Percentiles rank a stretch among this genome's conserved stretches.
These are phyloP conservation scores for Fusarium chaquense DNA, from an alignment of 2,329 filamentous ascomycete genomes.

Conservation along the genomic window DNA sequence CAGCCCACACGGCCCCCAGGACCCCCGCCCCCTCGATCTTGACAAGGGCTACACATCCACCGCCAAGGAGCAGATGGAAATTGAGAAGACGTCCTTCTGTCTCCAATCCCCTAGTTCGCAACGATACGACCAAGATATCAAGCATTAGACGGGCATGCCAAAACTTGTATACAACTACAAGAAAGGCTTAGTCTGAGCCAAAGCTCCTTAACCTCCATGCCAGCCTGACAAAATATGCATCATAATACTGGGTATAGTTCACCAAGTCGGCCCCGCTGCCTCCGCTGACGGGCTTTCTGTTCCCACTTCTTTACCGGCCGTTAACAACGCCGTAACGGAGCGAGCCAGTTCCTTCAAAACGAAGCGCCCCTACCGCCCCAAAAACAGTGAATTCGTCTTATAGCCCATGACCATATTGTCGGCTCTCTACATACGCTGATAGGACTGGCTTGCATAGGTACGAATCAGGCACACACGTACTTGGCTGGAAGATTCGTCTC, in stretches of 20 bases:
- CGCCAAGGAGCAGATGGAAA: slow-evolving; percentile 30
- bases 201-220: neutral
- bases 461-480: slow-evolving; percentile 12
- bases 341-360: slow-evolving; percentile 23
- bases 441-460: slow-evolving; percentile 29
- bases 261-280: slow-evolving; percentile 41
- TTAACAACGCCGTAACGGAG: slow-evolving; percentile 26
- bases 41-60: slow-evolving; percentile 38
- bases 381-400: slow-evolving; percentile 21
- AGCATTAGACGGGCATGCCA: slow-evolving; percentile 6
- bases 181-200: neutral
- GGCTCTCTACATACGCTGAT: slow-evolving; percentile 17
- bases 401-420: slow-evolving; percentile 35
- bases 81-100: slow-evolving; percentile 21
- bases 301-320: slow-evolving; percentile 41
- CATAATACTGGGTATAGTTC: slow-evolving; percentile 10
- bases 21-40: slow-evolving; percentile 40
- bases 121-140: slow-evolving; percentile 14
- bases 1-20: slow-evolving; percentile 44
- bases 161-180: slow-evolving; percentile 6
- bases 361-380: slow-evolving; percentile 45
- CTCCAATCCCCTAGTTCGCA: slow-evolving; percentile 9
- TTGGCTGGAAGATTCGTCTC: slow-evolving; percentile 34
- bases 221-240: neutral
- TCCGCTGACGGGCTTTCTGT: slow-evolving; percentile 37